Evolutionary conservation across 2,329 filamentous ascomycete species (phyloP).

Genomic region (Botrytis porri): DNA sequence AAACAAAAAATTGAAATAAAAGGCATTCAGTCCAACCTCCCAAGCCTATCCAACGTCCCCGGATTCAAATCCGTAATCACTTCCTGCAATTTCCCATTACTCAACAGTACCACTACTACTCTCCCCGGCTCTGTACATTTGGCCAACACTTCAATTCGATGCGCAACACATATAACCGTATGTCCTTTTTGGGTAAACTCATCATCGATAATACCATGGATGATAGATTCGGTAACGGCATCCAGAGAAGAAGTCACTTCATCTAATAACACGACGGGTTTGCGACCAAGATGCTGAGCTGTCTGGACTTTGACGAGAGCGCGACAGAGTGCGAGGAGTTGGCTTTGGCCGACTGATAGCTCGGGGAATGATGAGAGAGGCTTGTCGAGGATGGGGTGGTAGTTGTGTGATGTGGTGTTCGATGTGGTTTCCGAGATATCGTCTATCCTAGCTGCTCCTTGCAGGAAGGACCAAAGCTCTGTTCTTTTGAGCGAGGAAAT

Average conservation of each 20-base stretch:
- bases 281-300: background rate
- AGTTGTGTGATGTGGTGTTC: background rate
- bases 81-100: conserved; percentile 4
- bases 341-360: conserved; percentile 3
- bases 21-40: background rate
- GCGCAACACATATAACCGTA: conserved; percentile 1
- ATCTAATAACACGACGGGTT: background rate
- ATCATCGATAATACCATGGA: background rate
- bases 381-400: background rate
- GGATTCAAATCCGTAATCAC: background rate
- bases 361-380: background rate
- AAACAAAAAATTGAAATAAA: too few relatives aligned
- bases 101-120: background rate
- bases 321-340: conserved; percentile 6
- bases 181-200: background rate
- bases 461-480: background rate
- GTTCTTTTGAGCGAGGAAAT: background rate
- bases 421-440: background rate
- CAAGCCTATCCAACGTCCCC: background rate
- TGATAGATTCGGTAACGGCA: background rate
- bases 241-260: conserved; percentile 11
- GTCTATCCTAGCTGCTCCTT: background rate
- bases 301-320: background rate
- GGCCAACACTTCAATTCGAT: background rate
- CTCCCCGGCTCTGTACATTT: background rate